These are phyloP conservation scores for Spergularia bocconei DNA, from an alignment of 148 eudicot species.

Conservation along the genomic window DNA sequence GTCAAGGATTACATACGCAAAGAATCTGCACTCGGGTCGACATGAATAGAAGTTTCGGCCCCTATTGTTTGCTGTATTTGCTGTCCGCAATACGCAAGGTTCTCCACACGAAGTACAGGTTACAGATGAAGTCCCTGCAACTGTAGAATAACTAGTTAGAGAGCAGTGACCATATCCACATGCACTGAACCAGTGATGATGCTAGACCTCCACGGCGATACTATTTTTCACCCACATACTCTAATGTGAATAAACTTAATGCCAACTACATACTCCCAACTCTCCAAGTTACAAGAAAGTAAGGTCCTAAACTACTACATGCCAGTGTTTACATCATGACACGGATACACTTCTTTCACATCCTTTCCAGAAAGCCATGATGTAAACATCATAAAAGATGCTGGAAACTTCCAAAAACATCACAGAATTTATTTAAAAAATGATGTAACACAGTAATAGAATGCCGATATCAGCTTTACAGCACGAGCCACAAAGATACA, in stretches of 20 bases:
- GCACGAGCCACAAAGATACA: neutral
- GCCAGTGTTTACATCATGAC: too few relatives aligned
- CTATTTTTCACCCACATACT: too few relatives aligned
- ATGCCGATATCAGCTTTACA: neutral
- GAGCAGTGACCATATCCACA: slow-evolving; percentile 10
- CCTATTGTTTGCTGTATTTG: slow-evolving; percentile 79
- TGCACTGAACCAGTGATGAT: neutral
- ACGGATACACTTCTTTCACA: neutral
- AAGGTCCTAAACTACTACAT: too few relatives aligned
- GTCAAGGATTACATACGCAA: slow-evolving; percentile 57
- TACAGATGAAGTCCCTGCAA: slow-evolving; percentile 60
- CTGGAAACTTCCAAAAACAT: neutral
- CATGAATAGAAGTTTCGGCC: slow-evolving; percentile 89
- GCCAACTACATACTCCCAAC: too few relatives aligned
- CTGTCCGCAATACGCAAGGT: slow-evolving; percentile 60
- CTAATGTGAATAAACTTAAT: too few relatives aligned
- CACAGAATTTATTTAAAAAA: neutral
- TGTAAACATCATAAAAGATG: neutral
- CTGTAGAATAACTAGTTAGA: slow-evolving; percentile 12
- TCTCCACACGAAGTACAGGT: slow-evolving; percentile 73
- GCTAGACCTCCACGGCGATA: too few relatives aligned
- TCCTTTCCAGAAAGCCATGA: neutral
- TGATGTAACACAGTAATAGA: neutral
- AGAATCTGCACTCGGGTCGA: slow-evolving; percentile 80
- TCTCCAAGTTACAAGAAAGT: too few relatives aligned